These are phyloP conservation scores for Paraconiothyrium brasiliense DNA, from an alignment of 2,329 filamentous ascomycete genomes.

Conservation along the genomic window DNA sequence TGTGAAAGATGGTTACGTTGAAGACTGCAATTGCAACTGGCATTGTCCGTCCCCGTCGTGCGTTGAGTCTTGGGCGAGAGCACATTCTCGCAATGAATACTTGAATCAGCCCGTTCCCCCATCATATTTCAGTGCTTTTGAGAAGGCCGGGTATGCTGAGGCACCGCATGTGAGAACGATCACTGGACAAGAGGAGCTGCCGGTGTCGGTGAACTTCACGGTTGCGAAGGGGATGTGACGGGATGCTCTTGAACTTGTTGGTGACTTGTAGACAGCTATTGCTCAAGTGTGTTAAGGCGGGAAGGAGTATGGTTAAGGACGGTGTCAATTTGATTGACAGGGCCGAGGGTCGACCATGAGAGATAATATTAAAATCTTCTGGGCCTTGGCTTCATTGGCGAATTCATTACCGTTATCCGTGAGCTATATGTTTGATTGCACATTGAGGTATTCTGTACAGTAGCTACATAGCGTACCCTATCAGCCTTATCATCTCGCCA, in stretches of 20 bases:
- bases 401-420: no score
- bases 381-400: no score
- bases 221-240: constrained; percentile 68
- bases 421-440: no score
- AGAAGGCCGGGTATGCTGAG: constrained; percentile 60
- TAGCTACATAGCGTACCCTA: no score
- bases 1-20: neutral
- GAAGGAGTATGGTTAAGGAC: constrained; percentile 52
- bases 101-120: constrained; percentile 42
- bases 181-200: constrained; percentile 62
- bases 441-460: no score
- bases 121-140: constrained; percentile 55
- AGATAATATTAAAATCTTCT: no score
- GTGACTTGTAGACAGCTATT: constrained; percentile 63
- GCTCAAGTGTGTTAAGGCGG: constrained; percentile 56
- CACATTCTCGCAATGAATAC: constrained; percentile 27
- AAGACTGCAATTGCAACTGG: neutral
- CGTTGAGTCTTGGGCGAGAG: constrained; percentile 60
- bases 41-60: constrained; percentile 52
- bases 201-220: constrained; percentile 67
- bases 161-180: constrained; percentile 57
- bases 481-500: neutral
- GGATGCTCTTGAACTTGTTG: constrained; percentile 65
- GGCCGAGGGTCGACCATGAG: neutral
- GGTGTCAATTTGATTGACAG: constrained; percentile 52